These are phyloP conservation scores for Lecanicillium sp. DNA, from an alignment of 2,329 filamentous ascomycete species.

Conservation along the genomic window DNA sequence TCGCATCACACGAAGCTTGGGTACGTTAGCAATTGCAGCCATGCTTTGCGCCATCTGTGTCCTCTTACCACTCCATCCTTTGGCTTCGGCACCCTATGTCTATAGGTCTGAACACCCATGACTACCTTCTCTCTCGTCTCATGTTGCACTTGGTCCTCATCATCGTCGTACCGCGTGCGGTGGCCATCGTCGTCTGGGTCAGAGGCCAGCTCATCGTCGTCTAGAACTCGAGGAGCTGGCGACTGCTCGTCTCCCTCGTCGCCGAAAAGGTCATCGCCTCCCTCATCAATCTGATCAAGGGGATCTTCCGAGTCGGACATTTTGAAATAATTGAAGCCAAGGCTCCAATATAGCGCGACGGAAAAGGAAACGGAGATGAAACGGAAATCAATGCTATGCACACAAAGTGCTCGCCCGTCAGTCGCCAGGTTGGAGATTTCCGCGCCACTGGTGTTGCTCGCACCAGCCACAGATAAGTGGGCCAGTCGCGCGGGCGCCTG, in stretches of 20 bases:
- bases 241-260: constrained; percentile 54
- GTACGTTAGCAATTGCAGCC: constrained; percentile 2
- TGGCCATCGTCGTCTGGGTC: constrained; percentile 39
- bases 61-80: constrained; percentile 59
- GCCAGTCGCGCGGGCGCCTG: constrained; percentile 4
- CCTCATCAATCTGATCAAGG: constrained; percentile 45
- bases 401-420: too few relatives aligned
- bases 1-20: constrained; percentile 60
- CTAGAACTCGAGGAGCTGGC: constrained; percentile 56
- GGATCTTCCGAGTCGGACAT: constrained; percentile 53
- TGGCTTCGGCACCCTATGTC: constrained; percentile 63
- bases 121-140: constrained; percentile 48
- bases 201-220: constrained; percentile 53
- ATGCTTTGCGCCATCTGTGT: not conserved
- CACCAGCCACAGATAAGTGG: constrained; percentile 7
- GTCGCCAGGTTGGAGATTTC: too few relatives aligned
- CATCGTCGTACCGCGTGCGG: constrained; percentile 33
- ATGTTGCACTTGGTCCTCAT: constrained; percentile 36
- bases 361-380: too few relatives aligned
- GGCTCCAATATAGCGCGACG: too few relatives aligned
- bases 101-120: constrained; percentile 56
- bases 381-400: too few relatives aligned
- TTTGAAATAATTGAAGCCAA: constrained; percentile 5
- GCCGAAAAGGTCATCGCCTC: constrained; percentile 55
- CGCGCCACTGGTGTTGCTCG: not conserved